Conservation (phyloP, 1,284 basidiomycete species). For the Tilletiopsis washingtonensis region DNA sequence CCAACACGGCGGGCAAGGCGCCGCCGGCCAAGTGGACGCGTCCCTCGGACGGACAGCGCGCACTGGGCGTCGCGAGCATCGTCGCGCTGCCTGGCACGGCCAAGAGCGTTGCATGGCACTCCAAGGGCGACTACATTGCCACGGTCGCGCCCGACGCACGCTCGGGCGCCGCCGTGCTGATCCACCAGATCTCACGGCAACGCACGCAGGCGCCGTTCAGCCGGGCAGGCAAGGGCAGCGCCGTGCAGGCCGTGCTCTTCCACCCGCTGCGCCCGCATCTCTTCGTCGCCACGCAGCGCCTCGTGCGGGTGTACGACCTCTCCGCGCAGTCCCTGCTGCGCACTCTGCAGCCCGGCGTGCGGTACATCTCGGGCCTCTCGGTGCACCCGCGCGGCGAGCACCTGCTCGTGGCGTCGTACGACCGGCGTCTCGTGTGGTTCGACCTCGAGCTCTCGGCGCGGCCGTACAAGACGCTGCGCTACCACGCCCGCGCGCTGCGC, state of each 20-base stretch:
- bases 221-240: constrained; percentile 68
- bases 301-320: constrained; percentile 90
- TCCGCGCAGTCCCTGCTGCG: constrained; percentile 86
- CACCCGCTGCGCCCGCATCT: constrained; percentile 90
- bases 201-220: constrained; percentile 97
- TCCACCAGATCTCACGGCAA: constrained; percentile 86
- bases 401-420: constrained; percentile 92
- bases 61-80: constrained; percentile 51
- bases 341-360: constrained; percentile 82
- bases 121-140: constrained; percentile 89
- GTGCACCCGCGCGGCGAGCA: constrained; percentile 89
- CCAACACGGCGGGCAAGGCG: constrained; percentile 25
- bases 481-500: constrained; percentile 86
- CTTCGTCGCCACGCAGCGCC: constrained; percentile 97
- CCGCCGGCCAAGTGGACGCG: constrained; percentile 53
- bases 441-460: constrained; percentile 91
- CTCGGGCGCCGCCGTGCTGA: constrained; percentile 70
- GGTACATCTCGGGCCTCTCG: constrained; percentile 95
- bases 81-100: constrained; percentile 60
- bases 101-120: constrained; percentile 84
- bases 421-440: constrained; percentile 97
- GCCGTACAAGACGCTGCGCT: constrained; percentile 94
- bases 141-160: constrained; percentile 56
- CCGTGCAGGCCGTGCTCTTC: constrained; percentile 82
- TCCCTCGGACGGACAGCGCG: constrained; percentile 51